Evolutionary conservation across 805 yeast genomes (phyloP).

Genomic region (Lipomyces mesembrius): DNA sequence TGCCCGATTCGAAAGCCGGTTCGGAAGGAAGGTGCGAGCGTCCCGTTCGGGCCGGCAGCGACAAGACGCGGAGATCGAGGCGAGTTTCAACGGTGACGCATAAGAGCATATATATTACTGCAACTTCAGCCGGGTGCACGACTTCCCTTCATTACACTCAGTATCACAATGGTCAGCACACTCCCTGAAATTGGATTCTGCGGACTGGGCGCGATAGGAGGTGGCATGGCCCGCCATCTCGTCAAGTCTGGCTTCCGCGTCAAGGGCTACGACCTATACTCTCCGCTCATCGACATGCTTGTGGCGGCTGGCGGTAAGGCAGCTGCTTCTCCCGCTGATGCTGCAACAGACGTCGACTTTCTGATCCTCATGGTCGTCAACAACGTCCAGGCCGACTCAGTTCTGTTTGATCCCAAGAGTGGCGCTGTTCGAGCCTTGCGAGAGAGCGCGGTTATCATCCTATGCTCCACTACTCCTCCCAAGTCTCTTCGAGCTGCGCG

Average conservation of each 20-base stretch:
- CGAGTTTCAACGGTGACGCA: too few species aligned
- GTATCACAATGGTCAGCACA: slow-evolving; percentile 18
- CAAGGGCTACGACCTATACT: slow-evolving; percentile 28
- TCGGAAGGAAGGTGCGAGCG: too few species aligned
- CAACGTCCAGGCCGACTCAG: slow-evolving; percentile 29
- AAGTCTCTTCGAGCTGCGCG: slow-evolving; percentile 16
- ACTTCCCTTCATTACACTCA: not conserved
- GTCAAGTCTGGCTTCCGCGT: slow-evolving; percentile 23
- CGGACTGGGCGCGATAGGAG: slow-evolving; percentile 36
- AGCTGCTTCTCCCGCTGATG: slow-evolving; percentile 30
- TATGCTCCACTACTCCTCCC: slow-evolving; percentile 32
- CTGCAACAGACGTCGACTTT: slow-evolving; percentile 27
- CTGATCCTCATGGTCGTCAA: slow-evolving; percentile 33
- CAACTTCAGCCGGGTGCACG: not conserved
- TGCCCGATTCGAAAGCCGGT: too few species aligned
- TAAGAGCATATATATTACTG: too few species aligned
- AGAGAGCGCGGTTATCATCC: slow-evolving; percentile 22
- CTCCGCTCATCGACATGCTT: slow-evolving; percentile 24
- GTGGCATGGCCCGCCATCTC: slow-evolving; percentile 32
- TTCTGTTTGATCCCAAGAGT: slow-evolving; percentile 19
- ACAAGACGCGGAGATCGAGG: too few species aligned
- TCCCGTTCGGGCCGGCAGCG: too few species aligned
- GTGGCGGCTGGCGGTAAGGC: slow-evolving; percentile 30
- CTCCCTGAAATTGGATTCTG: slow-evolving; percentile 29
- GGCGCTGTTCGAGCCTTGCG: slow-evolving; percentile 27